Conservation (phyloP, 2,329 filamentous ascomycete species). For the Fusarium praegraminearum region DNA sequence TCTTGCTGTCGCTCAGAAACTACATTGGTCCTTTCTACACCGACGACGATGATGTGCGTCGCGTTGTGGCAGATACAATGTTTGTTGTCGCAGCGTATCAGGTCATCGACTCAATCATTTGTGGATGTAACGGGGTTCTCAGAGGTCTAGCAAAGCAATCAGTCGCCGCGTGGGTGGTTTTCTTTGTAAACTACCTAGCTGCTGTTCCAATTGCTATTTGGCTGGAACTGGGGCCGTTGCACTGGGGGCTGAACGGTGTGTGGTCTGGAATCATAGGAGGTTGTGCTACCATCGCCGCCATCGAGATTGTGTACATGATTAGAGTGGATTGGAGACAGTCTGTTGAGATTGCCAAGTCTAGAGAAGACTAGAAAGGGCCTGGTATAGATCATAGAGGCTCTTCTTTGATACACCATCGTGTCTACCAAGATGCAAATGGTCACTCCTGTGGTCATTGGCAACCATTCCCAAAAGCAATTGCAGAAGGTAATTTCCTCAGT, state of each 20-base stretch:
- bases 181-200: slow-evolving; percentile 32
- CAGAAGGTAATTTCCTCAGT: not conserved
- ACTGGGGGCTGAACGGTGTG: slow-evolving; percentile 21
- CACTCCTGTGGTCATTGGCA: fast-evolving
- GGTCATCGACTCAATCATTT: slow-evolving; percentile 22
- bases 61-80: slow-evolving; percentile 15
- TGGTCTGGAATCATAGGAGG: slow-evolving; percentile 34
- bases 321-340: slow-evolving; percentile 29
- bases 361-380: slow-evolving; percentile 16
- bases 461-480: not conserved
- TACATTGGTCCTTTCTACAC: slow-evolving; percentile 28
- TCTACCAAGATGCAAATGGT: too few species aligned
- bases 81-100: slow-evolving; percentile 23
- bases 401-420: not conserved
- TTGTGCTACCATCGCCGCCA: not conserved
- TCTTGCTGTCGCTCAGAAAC: slow-evolving; percentile 17
- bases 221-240: slow-evolving; percentile 19
- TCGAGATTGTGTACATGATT: slow-evolving; percentile 29
- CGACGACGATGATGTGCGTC: slow-evolving; percentile 8
- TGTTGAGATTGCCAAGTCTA: slow-evolving; percentile 14
- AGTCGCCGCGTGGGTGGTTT: slow-evolving; percentile 32
- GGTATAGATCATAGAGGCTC: fast-evolving
- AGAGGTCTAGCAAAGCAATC: slow-evolving; percentile 30
- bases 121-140: slow-evolving; percentile 30
- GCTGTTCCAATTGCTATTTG: slow-evolving; percentile 32